phyloP scores from a whole-genome alignment of 495 filamentous ascomycete genomes.

The Astrocystis sublimbata region DNA sequence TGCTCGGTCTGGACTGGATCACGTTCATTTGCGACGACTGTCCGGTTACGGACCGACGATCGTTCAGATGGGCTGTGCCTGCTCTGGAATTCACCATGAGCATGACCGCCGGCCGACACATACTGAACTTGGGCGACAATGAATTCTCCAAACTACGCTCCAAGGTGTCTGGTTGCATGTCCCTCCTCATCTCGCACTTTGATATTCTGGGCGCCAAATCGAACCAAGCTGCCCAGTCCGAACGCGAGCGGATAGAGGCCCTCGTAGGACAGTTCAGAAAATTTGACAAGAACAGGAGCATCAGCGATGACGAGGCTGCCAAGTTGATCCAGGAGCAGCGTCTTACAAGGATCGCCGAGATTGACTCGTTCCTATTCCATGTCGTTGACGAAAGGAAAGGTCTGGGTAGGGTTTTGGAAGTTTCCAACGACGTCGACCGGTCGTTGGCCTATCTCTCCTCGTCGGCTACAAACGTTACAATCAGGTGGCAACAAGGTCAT shows the following conservation, averaged over 20 bases:
- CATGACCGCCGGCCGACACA: conserved; percentile 90
- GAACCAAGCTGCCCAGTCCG: conserved; percentile 86
- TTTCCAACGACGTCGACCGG: conserved; percentile 90
- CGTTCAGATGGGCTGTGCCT: conserved; percentile 94
- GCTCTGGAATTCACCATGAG: conserved; percentile 96
- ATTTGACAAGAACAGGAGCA: conserved; percentile 72
- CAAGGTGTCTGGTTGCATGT: conserved; percentile 98
- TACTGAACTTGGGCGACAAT: conserved; percentile 79
- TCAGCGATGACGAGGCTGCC: conserved; percentile 83
- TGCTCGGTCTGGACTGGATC: conserved; percentile 93
- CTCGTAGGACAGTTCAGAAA: conserved; percentile 71
- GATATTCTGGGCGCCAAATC: conserved; percentile 98
- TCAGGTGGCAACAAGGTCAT: conserved; percentile 97
- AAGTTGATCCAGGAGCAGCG: conserved; percentile 72
- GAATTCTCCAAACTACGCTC: conserved; percentile 79
- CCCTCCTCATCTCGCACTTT: conserved; percentile 94
- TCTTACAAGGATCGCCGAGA: conserved; percentile 63
- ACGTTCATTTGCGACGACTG: conserved; percentile 98
- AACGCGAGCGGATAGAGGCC: conserved; percentile 69
- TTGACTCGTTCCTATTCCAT: conserved; percentile 77
- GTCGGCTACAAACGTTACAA: conserved; percentile 87
- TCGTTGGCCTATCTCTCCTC: conserved; percentile 92
- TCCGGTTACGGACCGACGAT: conserved; percentile 89
- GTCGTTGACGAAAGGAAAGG: conserved; percentile 86
- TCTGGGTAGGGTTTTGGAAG: conserved; percentile 86